These are phyloP conservation scores for Exserohilum rostratum DNA, from an alignment of 2,329 filamentous ascomycete genomes.

Conservation along the genomic window DNA sequence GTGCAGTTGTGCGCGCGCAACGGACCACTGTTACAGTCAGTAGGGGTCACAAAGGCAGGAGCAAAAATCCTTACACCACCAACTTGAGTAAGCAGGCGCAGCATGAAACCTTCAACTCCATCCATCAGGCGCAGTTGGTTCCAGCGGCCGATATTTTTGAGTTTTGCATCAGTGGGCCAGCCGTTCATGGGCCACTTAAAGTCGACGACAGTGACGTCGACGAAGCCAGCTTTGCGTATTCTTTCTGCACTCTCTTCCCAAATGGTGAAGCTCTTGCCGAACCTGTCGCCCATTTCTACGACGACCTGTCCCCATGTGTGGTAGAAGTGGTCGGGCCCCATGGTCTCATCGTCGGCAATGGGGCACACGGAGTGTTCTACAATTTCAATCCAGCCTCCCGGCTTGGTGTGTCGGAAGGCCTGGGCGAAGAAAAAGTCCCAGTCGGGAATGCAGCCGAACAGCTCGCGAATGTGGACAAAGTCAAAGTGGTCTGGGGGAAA, in stretches of 20 bases:
- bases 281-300: conserved; percentile 44
- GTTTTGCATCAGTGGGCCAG: conserved; percentile 38
- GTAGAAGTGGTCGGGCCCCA: conserved; percentile 47
- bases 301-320: conserved; percentile 44
- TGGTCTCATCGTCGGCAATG: conserved; percentile 50
- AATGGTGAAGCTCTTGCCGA: conserved; percentile 47
- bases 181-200: conserved; percentile 49
- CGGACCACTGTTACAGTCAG: conserved; percentile 33
- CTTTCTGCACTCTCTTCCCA: conserved; percentile 43
- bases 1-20: conserved; percentile 44
- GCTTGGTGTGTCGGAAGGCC: conserved; percentile 45
- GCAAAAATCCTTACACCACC: conserved; percentile 31
- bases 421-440: conserved; percentile 53
- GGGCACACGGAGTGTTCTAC: conserved; percentile 52
- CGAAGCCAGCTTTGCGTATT: conserved; percentile 43
- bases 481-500: conserved; percentile 48
- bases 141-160: conserved; percentile 47
- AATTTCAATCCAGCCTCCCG: conserved; percentile 53
- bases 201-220: conserved; percentile 39
- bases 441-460: conserved; percentile 55
- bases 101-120: conserved; percentile 48
- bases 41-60: neutral
- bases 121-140: conserved; percentile 46
- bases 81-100: conserved; percentile 45
- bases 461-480: conserved; percentile 55